Evolutionary conservation across 116 monocot species (phyloP).

Genomic region (Zostera marina): DNA sequence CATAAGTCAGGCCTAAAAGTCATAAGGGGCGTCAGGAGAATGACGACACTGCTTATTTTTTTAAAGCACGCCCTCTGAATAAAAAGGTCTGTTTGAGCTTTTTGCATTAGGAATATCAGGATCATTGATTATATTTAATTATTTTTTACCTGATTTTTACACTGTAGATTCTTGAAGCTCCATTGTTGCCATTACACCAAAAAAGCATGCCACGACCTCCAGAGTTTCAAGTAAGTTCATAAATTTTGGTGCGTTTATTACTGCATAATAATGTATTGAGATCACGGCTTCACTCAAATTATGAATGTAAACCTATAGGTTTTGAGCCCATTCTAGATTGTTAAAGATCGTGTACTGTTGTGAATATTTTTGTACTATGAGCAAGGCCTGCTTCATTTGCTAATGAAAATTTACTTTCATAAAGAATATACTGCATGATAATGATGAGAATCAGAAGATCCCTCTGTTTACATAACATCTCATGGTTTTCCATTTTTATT

Average conservation of each 20-base stretch:
- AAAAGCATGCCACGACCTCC: not conserved
- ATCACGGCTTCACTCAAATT: too few relatives aligned
- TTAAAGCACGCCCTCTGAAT: too few relatives aligned
- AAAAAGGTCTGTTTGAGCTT: not conserved
- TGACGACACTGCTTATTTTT: too few relatives aligned
- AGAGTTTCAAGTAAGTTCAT: not conserved
- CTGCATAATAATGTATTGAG: not conserved
- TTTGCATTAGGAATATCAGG: not conserved
- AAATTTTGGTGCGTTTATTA: not conserved
- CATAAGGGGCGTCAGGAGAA: conserved; percentile 12
- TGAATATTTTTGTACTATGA: not conserved
- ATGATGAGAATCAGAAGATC: too few relatives aligned
- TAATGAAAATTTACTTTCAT: too few relatives aligned
- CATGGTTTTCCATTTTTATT: not conserved
- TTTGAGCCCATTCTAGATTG: too few relatives aligned
- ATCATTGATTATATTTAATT: not conserved
- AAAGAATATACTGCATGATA: too few relatives aligned
- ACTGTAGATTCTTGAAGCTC: not conserved
- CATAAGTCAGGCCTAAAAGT: conserved; percentile 24
- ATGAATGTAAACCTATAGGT: too few relatives aligned
- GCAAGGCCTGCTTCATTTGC: too few relatives aligned
- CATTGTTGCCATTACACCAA: not conserved
- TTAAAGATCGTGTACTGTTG: too few relatives aligned
- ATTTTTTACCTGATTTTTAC: not conserved
- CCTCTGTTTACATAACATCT: too few relatives aligned